Evolutionary conservation across 2,329 filamentous ascomycete species (phyloP), one percentile per base, ranked within the genome.

Genomic region (Pleurostoma richardsiae): DNA sequence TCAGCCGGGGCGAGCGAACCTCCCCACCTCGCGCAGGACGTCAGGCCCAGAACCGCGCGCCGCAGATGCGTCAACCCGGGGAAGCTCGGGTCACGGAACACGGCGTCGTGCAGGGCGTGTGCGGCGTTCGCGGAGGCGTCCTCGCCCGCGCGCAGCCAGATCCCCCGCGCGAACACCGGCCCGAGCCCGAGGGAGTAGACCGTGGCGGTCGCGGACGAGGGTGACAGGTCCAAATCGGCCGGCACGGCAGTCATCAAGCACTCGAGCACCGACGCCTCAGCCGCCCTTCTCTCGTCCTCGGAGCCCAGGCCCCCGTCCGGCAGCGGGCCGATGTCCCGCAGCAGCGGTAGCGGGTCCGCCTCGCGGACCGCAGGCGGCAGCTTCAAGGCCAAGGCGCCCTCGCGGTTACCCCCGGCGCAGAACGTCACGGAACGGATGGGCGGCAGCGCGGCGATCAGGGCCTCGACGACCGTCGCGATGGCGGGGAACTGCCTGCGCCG

Each of bases 401-500:
- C 90, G 39, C 90, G 76, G 51, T 96, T 91, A 6, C 90, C 91
- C 26, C 91, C 63, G 56, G 89, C 85, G 60, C 90, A 95, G 66
- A 96, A 96, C 1, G 85, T 85, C 3, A 91, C 87, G 28, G 79
- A 76, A 40, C 81, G 80, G 54, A 95, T 85, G 40, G 74, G 74
- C 4, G 87, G 87, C 3, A 95, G 74, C 1, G 83, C 79, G 39
- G 79, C 71, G 30, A 85, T 73, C 11, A 96, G 77, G 19, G 87
- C 84, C 30, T 85, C 80, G n/a, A 96, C 81, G 4, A 96, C 81
- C 30, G 88, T 82, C 0, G 83, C 82, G 30, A 96, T 90, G 30
- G 91, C 90, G 1, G 89, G 87, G 39, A 95, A 90, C 64, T 96
- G 91, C 10, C 76, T 74, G 7, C 88, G 84, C 41, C 91, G 78